Conservation (phyloP, 2,329 filamentous ascomycete genomes). For the Akanthomyces muscarius region DNA sequence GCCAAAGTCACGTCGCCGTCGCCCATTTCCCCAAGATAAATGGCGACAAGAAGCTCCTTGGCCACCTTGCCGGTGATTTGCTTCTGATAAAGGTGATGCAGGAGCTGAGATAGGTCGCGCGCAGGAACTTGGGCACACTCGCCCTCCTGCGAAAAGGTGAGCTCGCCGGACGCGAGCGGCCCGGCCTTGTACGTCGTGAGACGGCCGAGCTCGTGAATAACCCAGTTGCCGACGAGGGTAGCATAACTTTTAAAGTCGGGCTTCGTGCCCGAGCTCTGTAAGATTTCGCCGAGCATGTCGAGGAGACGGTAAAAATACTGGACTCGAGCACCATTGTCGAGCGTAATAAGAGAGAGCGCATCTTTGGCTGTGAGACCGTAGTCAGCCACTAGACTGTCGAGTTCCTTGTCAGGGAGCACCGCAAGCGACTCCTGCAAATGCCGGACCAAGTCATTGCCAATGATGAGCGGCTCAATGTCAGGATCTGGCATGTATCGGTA, state of each 20-base stretch:
- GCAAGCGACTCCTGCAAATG: conserved; percentile 63
- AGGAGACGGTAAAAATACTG: conserved; percentile 77
- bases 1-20: conserved; percentile 38
- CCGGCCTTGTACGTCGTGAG: conserved; percentile 51
- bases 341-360: conserved; percentile 69
- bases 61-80: conserved; percentile 54
- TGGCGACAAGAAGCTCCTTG: conserved; percentile 53
- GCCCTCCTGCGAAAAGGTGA: conserved; percentile 49
- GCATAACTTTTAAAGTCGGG: conserved; percentile 36
- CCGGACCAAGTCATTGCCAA: conserved; percentile 65
- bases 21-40: conserved; percentile 46
- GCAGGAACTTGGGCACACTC: conserved; percentile 45
- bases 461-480: conserved; percentile 75
- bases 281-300: conserved; percentile 37
- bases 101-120: conserved; percentile 46
- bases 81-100: conserved; percentile 44
- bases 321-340: conserved; percentile 74
- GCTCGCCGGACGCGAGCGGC: conserved; percentile 29
- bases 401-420: conserved; percentile 65
- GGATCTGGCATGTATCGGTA: conserved; percentile 99
- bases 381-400: conserved; percentile 55
- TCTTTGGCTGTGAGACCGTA: conserved; percentile 77
- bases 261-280: conserved; percentile 19
- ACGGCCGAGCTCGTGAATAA: conserved; percentile 71
- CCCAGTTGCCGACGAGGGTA: conserved; percentile 58